A percentile compares a stretch with the other conserved stretches of the same genome.
Evolutionary conservation across 257 asterid species (phyloP).

Genomic region (Rauvolfia tetraphylla): DNA sequence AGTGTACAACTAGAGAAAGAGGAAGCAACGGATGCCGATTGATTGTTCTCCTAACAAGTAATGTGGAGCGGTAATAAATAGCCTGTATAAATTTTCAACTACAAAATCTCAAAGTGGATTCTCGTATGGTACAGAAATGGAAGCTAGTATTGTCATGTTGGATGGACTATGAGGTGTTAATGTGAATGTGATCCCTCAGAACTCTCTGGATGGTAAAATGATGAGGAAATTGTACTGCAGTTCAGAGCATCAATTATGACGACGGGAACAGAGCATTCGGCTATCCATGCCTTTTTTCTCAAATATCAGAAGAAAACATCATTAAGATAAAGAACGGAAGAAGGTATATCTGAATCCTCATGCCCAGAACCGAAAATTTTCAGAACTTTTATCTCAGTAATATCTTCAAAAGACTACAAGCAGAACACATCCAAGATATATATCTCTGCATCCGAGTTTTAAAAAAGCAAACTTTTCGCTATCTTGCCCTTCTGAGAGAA

Average conservation of each 20-base stretch:
- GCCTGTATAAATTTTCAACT: constrained; percentile 5
- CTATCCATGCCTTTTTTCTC: not conserved
- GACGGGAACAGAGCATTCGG: not conserved
- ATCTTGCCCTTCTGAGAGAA: not conserved
- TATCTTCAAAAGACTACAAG: not conserved
- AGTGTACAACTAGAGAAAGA: not conserved
- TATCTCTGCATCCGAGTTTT: not conserved
- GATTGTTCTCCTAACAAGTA: not conserved
- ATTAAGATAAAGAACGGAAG: not conserved
- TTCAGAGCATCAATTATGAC: not conserved
- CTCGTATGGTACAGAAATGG: constrained; percentile 11
- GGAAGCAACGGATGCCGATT: not conserved
- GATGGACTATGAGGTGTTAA: constrained; percentile 5
- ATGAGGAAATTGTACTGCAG: not conserved
- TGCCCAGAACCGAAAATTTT: not conserved
- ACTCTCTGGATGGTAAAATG: not conserved
- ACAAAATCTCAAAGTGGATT: constrained; percentile 20
- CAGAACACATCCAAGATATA: not conserved
- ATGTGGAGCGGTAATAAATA: not conserved
- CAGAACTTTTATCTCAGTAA: not conserved
- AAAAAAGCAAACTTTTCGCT: not conserved
- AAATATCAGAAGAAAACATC: not conserved
- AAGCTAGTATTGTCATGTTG: not conserved
- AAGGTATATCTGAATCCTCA: not conserved
- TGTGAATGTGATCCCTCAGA: constrained; percentile 1